These are phyloP conservation scores for Solanum peruvianum DNA, from an alignment of 257 asterid species.

Conservation along the genomic window DNA sequence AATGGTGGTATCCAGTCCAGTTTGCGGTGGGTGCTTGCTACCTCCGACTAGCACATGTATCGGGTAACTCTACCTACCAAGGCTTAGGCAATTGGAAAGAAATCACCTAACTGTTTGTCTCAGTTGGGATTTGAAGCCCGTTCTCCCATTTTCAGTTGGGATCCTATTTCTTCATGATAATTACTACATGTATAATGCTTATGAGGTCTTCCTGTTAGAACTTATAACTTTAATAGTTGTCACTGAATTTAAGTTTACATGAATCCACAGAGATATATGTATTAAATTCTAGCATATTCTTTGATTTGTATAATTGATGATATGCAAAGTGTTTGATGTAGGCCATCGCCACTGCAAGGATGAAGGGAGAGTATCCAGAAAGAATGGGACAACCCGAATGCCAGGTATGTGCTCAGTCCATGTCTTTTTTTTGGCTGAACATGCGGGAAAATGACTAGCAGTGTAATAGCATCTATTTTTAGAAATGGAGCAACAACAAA, in stretches of 20 bases:
- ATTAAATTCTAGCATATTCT: not conserved
- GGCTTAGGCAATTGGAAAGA: not conserved
- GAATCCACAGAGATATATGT: not conserved
- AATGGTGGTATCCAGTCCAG: not conserved
- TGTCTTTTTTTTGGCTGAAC: not conserved
- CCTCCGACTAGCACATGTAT: not conserved
- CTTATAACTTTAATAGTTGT: not conserved
- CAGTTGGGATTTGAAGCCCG: not conserved
- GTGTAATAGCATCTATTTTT: not conserved
- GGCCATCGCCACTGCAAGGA: constrained; percentile 87
- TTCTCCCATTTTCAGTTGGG: not conserved
- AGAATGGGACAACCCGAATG: constrained; percentile 90
- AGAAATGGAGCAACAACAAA: not conserved
- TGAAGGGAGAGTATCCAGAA: constrained; percentile 94
- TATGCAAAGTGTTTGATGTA: constrained; percentile 13
- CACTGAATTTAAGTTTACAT: not conserved
- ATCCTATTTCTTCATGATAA: not conserved
- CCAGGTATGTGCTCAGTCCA: constrained; percentile 38
- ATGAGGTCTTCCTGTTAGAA: not conserved
- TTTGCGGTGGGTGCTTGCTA: not conserved
- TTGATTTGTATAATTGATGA: not conserved
- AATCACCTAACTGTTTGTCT: not conserved
- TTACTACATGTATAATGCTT: not conserved
- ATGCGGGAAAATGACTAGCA: not conserved
- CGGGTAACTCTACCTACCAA: not conserved